Base-by-base conservation (phyloP, 768 basidiomycete species). In the Agrocybe pediades region DNA sequence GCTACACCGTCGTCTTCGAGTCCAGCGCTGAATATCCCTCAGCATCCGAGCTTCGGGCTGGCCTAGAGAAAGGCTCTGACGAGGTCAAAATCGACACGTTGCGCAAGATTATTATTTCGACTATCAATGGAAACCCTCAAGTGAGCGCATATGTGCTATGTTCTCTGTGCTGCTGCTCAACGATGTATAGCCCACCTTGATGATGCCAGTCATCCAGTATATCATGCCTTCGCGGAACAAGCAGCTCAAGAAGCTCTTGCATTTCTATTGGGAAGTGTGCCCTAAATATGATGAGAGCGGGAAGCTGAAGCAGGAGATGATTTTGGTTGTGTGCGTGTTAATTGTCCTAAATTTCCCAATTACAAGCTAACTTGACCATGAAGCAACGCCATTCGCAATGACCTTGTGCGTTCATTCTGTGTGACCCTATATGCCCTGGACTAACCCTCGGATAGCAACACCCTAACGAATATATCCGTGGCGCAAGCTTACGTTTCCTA, bases 231-330 rank as follows among this genome's bases (percentile, higher is more conserved):
- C 90, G 49, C 86, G 87, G 68, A 95, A 91, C 77, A 98, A 99
- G 77, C 86, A 88, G 55, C 84, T 98, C 67, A 98, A 99, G 86
- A 99, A 98, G 76, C 74, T 97, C 58, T 77, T 98, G 30, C 93
- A 94, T 71, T 94, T 93, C 68, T 95, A 95, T 69, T 95, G 92
- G 92, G 92, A 98, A 74, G 90, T 98, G 19, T 98, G 95, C 73
- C 96, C 96, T 8, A 98, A 98, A 71, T 88, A 95, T 58, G 96
- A 98, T 63, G 96, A 98, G 64, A 87, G 84, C 59, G 96, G 96
- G 46, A 98, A 98, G 74, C 74, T 98, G 61, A 98, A 96, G 81
- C 97, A 98, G 74, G 96, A 99, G 77, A 98, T 98, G 96, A 98
- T 98, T 67, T 83, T 98, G 48, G 96, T 98, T 26, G 95, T 95